Base-by-base conservation (phyloP, 2,329 filamentous ascomycete species). In the Chaetothyriales sp. region DNA sequence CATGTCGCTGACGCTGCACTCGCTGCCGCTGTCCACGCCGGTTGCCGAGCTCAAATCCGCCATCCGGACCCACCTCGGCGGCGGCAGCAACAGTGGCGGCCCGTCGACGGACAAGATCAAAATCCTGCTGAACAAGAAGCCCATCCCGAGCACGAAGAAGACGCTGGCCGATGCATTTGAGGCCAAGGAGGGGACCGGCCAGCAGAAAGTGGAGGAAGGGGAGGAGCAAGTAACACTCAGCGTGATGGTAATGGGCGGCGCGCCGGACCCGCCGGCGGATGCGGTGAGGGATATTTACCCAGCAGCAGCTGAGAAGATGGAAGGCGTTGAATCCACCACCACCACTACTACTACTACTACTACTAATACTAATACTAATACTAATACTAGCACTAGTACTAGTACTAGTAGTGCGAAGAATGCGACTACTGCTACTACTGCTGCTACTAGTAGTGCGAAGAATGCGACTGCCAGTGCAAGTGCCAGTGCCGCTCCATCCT, bases 211-310 rank as follows among this genome's bases (percentile, higher is more conserved):
- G 15, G 10, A 15, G 15, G 67, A 47, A 25, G 28, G 9, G 10
- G 20, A 25, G 3, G 68, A 66, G 51, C 67, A 69, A 19, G 73
- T 90, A 0, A 89, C 95, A 66, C 82, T 97, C 56, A 81, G 81
- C 1, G 77, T 95, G 51, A 97, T 97, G 89, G 76, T 95, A 18
- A 80, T 95, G 65, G 86, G 85, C 2, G 89, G 87, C 13, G 79
- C 75, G 19, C 69, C 70, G 20, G 66, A 59, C 47, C 53, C 59
- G 9, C 55, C 56, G 2, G 48, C 54, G 9, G 55, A 59, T 29
- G 47, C 44, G 33, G 47, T 10, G 6, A 43, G 40, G 19, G 48
- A 37, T 2, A 55, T 54, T 4, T 60, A 55, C 2, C 43, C 58
- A 54, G 53, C 62, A 19, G 70, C 72, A 10, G 70, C 72, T 40